These are phyloP conservation scores for Gymnopilus junonius DNA, from an alignment of 768 basidiomycete species.

Conservation along the genomic window DNA sequence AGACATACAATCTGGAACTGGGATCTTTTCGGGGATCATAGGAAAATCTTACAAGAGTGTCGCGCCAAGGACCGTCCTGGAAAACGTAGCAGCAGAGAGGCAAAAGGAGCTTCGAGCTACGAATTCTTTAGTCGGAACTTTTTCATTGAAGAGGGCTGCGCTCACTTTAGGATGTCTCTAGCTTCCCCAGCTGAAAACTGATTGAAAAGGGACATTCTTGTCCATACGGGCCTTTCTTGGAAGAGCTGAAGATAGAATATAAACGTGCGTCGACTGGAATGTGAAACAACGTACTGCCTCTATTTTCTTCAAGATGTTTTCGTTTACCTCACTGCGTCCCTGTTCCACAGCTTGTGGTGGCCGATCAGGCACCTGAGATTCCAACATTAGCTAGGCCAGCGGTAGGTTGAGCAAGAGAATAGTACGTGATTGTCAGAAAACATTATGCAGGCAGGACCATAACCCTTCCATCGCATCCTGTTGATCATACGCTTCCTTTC, in stretches of 20 bases:
- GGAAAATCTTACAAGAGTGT: slow-evolving; percentile 82
- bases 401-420: neutral
- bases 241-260: slow-evolving; percentile 55
- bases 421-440: slow-evolving; percentile 62
- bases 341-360: slow-evolving; percentile 68
- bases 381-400: neutral
- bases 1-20: slow-evolving; percentile 74
- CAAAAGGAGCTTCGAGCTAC: slow-evolving; percentile 80
- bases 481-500: slow-evolving; percentile 87
- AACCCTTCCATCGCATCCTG: slow-evolving; percentile 84
- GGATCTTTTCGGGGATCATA: slow-evolving; percentile 88
- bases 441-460: slow-evolving; percentile 72
- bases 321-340: slow-evolving; percentile 56
- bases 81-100: slow-evolving; percentile 88
- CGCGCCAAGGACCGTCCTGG: slow-evolving; percentile 93
- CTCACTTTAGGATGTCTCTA: slow-evolving; percentile 78
- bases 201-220: slow-evolving; percentile 82
- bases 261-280: neutral
- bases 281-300: slow-evolving; percentile 46
- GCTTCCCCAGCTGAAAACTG: slow-evolving; percentile 73
- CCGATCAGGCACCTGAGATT: slow-evolving; percentile 63
- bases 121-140: neutral
- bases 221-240: slow-evolving; percentile 83
- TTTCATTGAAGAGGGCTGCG: neutral
- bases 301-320: slow-evolving; percentile 56